Conservation (phyloP, 768 basidiomycete genomes). For the Auricularia cornea region DNA sequence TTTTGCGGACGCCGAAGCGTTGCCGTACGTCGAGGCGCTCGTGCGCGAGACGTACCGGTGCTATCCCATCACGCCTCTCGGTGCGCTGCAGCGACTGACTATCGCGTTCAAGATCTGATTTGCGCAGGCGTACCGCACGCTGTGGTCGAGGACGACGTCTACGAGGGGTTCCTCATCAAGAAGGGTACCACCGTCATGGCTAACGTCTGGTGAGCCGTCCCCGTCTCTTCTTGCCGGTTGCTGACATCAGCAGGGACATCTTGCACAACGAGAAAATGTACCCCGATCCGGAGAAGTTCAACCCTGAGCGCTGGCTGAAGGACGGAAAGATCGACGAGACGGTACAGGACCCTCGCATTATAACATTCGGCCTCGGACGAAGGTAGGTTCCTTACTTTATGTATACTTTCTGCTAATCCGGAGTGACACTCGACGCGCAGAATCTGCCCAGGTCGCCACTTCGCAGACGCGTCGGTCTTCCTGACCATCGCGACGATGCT, state of each 20-base stretch:
- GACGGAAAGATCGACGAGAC: not conserved
- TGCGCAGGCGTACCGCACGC: not conserved
- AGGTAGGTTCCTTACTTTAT: too few relatives aligned
- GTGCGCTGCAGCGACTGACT: too few relatives aligned
- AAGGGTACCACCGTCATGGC: constrained; percentile 3
- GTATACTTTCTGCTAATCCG: not conserved
- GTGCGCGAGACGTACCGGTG: constrained; percentile 26
- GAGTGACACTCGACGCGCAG: not conserved
- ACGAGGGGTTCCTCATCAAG: constrained; percentile 9
- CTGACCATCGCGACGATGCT: constrained; percentile 14
- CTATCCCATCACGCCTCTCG: constrained; percentile 16
- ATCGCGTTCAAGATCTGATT: too few relatives aligned
- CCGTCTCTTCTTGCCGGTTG: too few relatives aligned
- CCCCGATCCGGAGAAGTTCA: constrained; percentile 15
- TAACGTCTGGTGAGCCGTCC: constrained; percentile 1
- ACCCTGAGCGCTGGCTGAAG: constrained; percentile 14
- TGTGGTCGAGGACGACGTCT: constrained; percentile 6
- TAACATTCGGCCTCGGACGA: constrained; percentile 16
- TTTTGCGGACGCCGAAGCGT: constrained; percentile 19
- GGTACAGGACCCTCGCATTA: constrained; percentile 8
- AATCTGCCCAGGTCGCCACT: constrained; percentile 17
- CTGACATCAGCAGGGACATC: not conserved
- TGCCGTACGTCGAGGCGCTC: constrained; percentile 32
- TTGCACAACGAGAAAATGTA: constrained; percentile 11
- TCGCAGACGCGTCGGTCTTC: constrained; percentile 14